Conservation (phyloP, 805 yeast genomes). For the Metschnikowia sp. region DNA sequence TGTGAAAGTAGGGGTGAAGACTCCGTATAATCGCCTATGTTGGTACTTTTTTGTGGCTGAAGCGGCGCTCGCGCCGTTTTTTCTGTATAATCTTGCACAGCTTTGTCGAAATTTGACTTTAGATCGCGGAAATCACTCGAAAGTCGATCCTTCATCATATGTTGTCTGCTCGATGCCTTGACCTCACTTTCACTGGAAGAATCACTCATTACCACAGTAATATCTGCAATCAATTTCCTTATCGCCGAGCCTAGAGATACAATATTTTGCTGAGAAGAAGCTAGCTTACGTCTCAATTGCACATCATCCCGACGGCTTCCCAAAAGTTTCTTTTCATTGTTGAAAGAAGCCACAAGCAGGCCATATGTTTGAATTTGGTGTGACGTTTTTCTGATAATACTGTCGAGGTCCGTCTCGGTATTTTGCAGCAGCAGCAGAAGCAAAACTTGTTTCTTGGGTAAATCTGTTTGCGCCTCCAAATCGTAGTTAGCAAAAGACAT, state of each 20-base stretch:
- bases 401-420: constrained; percentile 27
- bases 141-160: constrained; percentile 50
- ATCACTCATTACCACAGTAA: constrained; percentile 27
- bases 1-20: constrained; percentile 38
- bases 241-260: constrained; percentile 31
- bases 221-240: constrained; percentile 26
- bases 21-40: constrained; percentile 19
- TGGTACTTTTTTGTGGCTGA: background rate
- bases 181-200: constrained; percentile 17
- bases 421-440: background rate
- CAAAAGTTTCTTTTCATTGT: constrained; percentile 45
- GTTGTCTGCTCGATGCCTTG: constrained; percentile 36
- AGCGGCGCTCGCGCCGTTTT: constrained; percentile 26
- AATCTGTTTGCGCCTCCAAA: constrained; percentile 44
- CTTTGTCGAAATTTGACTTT: constrained; percentile 39
- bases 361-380: constrained; percentile 45
- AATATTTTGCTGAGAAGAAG: constrained; percentile 31
- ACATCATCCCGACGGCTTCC: constrained; percentile 51
- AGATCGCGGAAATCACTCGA: constrained; percentile 54
- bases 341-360: constrained; percentile 47
- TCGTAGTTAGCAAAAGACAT: constrained; percentile 58
- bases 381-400: constrained; percentile 34
- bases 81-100: constrained; percentile 48
- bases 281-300: constrained; percentile 33
- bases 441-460: background rate